Conservation (phyloP, 83 land plant species). For the Isoetes engelmannii region DNA sequence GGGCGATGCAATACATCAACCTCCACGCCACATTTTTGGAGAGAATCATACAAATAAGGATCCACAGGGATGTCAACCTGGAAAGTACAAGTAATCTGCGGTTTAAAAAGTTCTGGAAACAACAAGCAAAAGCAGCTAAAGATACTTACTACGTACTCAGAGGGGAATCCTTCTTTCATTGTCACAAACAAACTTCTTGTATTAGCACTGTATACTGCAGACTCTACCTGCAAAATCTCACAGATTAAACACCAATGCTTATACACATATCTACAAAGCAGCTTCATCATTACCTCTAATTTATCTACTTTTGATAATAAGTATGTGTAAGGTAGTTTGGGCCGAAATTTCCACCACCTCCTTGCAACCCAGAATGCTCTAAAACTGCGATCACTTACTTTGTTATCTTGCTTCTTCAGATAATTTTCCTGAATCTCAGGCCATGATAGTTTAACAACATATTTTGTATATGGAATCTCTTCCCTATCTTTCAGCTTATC, state of each 20-base stretch:
- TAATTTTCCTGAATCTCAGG: slow-evolving; percentile 55
- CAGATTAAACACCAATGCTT: neutral
- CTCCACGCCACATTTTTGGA: slow-evolving; percentile 66
- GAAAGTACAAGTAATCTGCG: neutral
- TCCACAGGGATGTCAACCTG: slow-evolving; percentile 96
- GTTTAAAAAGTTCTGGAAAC: neutral
- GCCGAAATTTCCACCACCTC: slow-evolving; percentile 96
- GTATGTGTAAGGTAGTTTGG: slow-evolving; percentile 84
- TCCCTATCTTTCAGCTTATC: slow-evolving; percentile 51
- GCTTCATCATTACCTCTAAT: slow-evolving; percentile 49
- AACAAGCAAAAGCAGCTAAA: neutral
- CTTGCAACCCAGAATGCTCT: slow-evolving; percentile 77
- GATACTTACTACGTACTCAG: slow-evolving; percentile 69
- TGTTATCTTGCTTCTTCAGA: slow-evolving; percentile 42
- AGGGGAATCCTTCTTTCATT: slow-evolving; percentile 97
- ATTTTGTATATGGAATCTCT: slow-evolving; percentile 41
- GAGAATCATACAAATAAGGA: slow-evolving; percentile 76
- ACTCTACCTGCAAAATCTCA: slow-evolving; percentile 59
- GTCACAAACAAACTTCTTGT: slow-evolving; percentile 61
- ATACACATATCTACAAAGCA: neutral
- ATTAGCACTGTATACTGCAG: slow-evolving; percentile 76
- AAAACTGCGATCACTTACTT: slow-evolving; percentile 19
- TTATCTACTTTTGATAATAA: slow-evolving; percentile 70
- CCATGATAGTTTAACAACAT: slow-evolving; percentile 59
- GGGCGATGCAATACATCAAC: slow-evolving; percentile 60